A percentile compares a stretch with the other conserved stretches of the same genome.
These are phyloP conservation scores for Phoenix roebelenii DNA, from an alignment of 176 grass and related monocot species.

Conservation along the genomic window DNA sequence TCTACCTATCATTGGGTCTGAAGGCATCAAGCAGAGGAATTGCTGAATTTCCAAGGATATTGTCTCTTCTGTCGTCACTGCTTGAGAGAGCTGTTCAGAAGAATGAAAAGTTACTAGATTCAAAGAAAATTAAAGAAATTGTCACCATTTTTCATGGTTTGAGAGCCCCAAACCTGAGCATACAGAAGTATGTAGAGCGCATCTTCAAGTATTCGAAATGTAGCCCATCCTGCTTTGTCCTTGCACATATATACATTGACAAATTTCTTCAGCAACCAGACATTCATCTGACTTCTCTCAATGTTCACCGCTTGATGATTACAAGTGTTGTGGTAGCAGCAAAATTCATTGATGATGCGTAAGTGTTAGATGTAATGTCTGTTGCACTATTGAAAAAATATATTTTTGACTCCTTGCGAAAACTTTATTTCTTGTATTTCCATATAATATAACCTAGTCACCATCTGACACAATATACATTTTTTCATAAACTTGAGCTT, in stretches of 20 bases:
- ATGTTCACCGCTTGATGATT: constrained; percentile 76
- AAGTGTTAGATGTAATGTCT: constrained; percentile 15
- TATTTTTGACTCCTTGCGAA: too few species aligned
- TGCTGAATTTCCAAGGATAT: constrained; percentile 49
- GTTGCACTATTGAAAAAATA: too few species aligned
- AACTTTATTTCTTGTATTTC: too few species aligned
- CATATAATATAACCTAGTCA: too few species aligned
- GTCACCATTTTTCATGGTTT: constrained; percentile 62
- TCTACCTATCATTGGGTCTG: constrained; percentile 56
- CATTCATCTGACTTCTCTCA: constrained; percentile 49
- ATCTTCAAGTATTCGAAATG: constrained; percentile 92
- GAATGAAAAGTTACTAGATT: constrained; percentile 48
- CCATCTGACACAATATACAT: too few species aligned
- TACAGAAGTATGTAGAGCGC: constrained; percentile 67
- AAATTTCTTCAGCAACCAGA: constrained; percentile 76
- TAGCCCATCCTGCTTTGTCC: constrained; percentile 89
- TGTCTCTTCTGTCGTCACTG: constrained; percentile 55
- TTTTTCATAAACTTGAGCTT: too few species aligned
- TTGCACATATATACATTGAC: constrained; percentile 77
- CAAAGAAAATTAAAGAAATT: constrained; percentile 34
- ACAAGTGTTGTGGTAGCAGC: constrained; percentile 73
- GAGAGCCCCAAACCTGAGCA: constrained; percentile 61
- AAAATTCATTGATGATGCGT: constrained; percentile 93
- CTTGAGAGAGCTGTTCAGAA: constrained; percentile 47
- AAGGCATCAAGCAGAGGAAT: constrained; percentile 39